Percentiles rank a stretch among this genome's conserved stretches.
Evolutionary conservation across 805 yeast species (phyloP).

Genomic region (Pichia paraexigua): DNA sequence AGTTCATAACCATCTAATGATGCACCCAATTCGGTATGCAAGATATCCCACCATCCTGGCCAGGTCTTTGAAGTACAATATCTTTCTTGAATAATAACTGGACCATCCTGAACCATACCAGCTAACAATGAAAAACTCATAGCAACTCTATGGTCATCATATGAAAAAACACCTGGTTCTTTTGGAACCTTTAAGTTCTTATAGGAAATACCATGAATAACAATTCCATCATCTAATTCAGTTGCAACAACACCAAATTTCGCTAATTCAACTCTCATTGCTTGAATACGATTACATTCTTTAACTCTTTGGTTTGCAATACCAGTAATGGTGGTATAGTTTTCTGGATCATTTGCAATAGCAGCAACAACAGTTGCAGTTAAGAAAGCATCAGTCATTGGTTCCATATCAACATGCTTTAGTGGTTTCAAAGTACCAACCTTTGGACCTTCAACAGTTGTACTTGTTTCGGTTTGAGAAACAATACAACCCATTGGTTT

Average conservation of each 20-base stretch:
- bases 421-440: constrained; percentile 62
- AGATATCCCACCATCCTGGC: constrained; percentile 99
- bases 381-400: constrained; percentile 97
- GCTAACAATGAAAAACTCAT: constrained; percentile 92
- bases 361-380: constrained; percentile 98
- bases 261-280: constrained; percentile 83
- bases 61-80: constrained; percentile 95
- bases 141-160: constrained; percentile 97
- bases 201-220: constrained; percentile 60
- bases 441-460: constrained; percentile 89
- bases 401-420: constrained; percentile 88
- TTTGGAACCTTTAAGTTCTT: constrained; percentile 48
- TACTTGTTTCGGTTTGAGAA: constrained; percentile 71
- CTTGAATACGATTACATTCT: constrained; percentile 92
- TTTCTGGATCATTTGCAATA: constrained; percentile 47
- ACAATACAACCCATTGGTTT: constrained; percentile 94
- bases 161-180: constrained; percentile 58
- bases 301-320: constrained; percentile 98
- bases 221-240: constrained; percentile 90
- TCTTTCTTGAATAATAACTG: constrained; percentile 75
- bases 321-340: constrained; percentile 76
- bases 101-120: constrained; percentile 43
- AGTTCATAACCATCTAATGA: constrained; percentile 63
- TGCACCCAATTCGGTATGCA: constrained; percentile 61
- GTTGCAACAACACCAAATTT: constrained; percentile 83